These are phyloP conservation scores for Fragilaria radians DNA, from an alignment of 108 stramenopile species.

Conservation along the genomic window DNA sequence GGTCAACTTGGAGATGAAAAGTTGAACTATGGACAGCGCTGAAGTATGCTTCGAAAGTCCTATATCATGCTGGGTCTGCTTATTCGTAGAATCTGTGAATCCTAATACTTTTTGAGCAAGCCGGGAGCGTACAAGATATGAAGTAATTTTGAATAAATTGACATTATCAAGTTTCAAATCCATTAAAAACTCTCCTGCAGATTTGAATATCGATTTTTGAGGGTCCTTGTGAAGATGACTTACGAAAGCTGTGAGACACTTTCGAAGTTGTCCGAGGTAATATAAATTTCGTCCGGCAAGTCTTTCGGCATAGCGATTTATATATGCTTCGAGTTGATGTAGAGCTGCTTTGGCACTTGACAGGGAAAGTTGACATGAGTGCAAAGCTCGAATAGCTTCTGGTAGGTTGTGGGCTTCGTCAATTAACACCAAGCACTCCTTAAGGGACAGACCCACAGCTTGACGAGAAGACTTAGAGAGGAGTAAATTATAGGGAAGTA, in stretches of 20 bases:
- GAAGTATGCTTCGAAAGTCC: constrained; percentile 74
- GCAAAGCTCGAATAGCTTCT: constrained; percentile 60
- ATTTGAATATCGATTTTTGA: constrained; percentile 23
- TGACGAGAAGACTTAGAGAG: constrained; percentile 52
- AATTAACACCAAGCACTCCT: constrained; percentile 77
- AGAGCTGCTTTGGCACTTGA: constrained; percentile 37
- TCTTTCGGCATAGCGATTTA: constrained; percentile 36
- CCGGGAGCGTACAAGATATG: constrained; percentile 77
- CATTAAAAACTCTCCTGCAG: constrained; percentile 76
- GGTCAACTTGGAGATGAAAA: constrained; percentile 62
- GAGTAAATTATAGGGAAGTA: constrained; percentile 87
- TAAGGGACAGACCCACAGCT: constrained; percentile 71
- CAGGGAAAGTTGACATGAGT: constrained; percentile 42
- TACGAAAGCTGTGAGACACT: constrained; percentile 50
- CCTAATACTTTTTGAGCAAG: constrained; percentile 88
- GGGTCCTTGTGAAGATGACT: constrained; percentile 35
- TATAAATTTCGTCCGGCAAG: constrained; percentile 69
- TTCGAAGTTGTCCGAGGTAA: constrained; percentile 77
- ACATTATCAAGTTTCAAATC: constrained; percentile 77
- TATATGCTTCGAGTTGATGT: constrained; percentile 51
- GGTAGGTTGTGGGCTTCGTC: constrained; percentile 99
- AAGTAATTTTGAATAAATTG: constrained; percentile 87
- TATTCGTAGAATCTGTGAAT: constrained; percentile 23
- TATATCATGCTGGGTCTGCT: background rate
- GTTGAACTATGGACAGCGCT: constrained; percentile 72